Evolutionary conservation across 2,329 filamentous ascomycete species (phyloP).

Genomic region (Neonectria hederae): DNA sequence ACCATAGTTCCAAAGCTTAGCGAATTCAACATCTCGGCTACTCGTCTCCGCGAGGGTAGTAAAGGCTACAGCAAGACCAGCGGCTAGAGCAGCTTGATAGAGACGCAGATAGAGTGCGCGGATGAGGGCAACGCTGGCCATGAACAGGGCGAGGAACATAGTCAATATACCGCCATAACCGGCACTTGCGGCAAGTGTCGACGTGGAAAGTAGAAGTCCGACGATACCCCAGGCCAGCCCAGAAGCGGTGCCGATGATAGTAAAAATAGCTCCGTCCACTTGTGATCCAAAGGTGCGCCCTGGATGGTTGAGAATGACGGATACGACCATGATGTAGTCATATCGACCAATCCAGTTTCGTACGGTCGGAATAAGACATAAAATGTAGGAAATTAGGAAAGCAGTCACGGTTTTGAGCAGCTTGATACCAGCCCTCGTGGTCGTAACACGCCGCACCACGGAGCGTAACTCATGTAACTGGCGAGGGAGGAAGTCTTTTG

Average conservation of each 20-base stretch:
- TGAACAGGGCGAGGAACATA: slow-evolving; percentile 63
- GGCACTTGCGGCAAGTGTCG: slow-evolving; percentile 53
- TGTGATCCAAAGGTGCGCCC: slow-evolving; percentile 65
- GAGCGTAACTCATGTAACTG: slow-evolving; percentile 57
- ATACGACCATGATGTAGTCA: slow-evolving; percentile 65
- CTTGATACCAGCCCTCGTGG: slow-evolving; percentile 61
- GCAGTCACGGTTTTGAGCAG: slow-evolving; percentile 63
- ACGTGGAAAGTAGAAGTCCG: slow-evolving; percentile 63
- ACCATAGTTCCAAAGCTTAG: slow-evolving; percentile 61
- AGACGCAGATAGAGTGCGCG: slow-evolving; percentile 65
- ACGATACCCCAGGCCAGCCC: slow-evolving; percentile 66
- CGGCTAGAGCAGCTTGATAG: slow-evolving; percentile 64
- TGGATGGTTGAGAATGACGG: slow-evolving; percentile 66
- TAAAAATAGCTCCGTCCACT: slow-evolving; percentile 63
- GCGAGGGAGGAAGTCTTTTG: slow-evolving; percentile 56
- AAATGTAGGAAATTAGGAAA: slow-evolving; percentile 65
- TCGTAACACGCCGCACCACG: slow-evolving; percentile 52
- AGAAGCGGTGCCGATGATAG: slow-evolving; percentile 61
- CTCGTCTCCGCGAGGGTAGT: slow-evolving; percentile 62
- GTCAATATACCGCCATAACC: slow-evolving; percentile 66
- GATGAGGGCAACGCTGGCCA: slow-evolving; percentile 60
- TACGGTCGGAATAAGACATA: slow-evolving; percentile 62
- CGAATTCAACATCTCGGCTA: slow-evolving; percentile 55
- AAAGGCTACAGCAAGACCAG: slow-evolving; percentile 65
- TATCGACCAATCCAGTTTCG: slow-evolving; percentile 63